Evolutionary conservation across 345 rosid species (phyloP), one percentile per base, ranked within the genome.

Genomic region (Triadica sebifera): DNA sequence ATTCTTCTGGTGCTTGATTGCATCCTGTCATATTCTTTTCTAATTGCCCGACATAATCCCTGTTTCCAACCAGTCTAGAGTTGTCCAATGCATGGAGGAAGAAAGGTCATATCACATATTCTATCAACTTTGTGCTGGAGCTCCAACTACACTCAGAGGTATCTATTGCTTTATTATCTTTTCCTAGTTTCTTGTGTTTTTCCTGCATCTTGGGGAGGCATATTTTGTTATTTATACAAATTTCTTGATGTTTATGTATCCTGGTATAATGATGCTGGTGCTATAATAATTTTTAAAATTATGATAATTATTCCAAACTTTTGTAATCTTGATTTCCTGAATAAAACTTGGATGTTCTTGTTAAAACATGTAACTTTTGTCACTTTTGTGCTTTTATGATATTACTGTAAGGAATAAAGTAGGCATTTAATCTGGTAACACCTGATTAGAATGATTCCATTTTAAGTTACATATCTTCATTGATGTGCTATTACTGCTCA

Each of bases 101-200:
- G 99, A 95, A 85, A 91, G 99, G 86, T 91, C 99, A 74, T 95
- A 95, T 83, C 99, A 95, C 81, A 89, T 95, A 83, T 95, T 95
- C 83, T 95, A 95, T 89, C 99, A 95, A 79, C 98, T 95, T 76
- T 95, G 99, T 83, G 94, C 92, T 62, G 99, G 99, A 74, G 99
- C 99, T 78, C 80, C 96, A 71, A 69, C 46, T 78, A 78, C 78
- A 39, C 91, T 95, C 61, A 84, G 91, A 89, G 99, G 99, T 94
- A 83, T 61, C 57, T 47, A 2, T 74, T 75, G 43, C 41, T 25
- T 6, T 63, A 11, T 29, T 43, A 15, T 67, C 22, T 58, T 69
- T 69, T 38, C 69, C 24, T 10, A 61, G 16, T 65, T 25, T 16
- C 11, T 71, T 37, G 38, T 29, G n/a, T 15, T 73, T 56, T 69